Conservation (phyloP, 306 rosid species). For the Delonix regia region DNA sequence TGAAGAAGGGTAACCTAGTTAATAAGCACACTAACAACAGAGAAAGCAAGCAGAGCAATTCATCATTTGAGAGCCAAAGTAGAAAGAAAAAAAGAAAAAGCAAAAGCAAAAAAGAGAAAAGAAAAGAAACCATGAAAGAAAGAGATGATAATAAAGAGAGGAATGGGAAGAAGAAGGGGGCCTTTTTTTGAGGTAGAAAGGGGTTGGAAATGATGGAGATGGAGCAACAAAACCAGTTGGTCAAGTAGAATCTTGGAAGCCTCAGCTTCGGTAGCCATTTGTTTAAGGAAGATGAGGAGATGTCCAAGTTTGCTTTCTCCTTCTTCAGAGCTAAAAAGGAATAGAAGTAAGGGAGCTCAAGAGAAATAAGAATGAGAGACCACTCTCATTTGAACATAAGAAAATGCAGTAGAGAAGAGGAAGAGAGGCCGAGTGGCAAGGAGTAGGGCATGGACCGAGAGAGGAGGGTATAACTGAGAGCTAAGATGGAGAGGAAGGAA, state of each 20-base stretch:
- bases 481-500: too few relatives aligned
- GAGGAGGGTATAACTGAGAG: too few relatives aligned
- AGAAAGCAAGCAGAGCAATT: constrained; percentile 39
- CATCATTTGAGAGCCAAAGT: constrained; percentile 68
- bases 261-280: constrained; percentile 91
- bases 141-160: constrained; percentile 38
- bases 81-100: constrained; percentile 35
- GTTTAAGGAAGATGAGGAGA: constrained; percentile 92
- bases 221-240: constrained; percentile 70
- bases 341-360: too few relatives aligned
- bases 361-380: too few relatives aligned
- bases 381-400: too few relatives aligned
- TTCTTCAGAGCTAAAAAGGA: constrained; percentile 90
- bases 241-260: constrained; percentile 80
- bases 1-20: constrained; percentile 30
- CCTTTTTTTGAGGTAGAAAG: constrained; percentile 17
- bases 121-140: constrained; percentile 12
- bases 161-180: constrained; percentile 42
- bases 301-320: constrained; percentile 93
- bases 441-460: too few relatives aligned
- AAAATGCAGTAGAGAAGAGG: too few relatives aligned
- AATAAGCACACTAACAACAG: constrained; percentile 52
- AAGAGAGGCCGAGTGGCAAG: too few relatives aligned
- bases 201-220: constrained; percentile 53
- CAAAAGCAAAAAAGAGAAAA: constrained; percentile 20